Conservation (phyloP, 2,329 filamentous ascomycete genomes). For the Sclerotinia subarctica region DNA sequence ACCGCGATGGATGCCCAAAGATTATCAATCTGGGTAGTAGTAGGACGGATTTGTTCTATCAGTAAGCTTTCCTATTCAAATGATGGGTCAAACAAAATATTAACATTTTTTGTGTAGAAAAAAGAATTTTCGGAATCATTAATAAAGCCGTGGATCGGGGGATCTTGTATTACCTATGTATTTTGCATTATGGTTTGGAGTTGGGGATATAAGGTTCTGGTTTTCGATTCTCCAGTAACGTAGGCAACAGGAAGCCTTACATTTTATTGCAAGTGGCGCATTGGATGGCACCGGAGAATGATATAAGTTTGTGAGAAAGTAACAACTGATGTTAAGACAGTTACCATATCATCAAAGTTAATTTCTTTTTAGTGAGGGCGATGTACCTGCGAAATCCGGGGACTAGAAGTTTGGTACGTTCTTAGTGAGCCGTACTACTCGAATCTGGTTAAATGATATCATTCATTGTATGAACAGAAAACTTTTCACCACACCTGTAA, state of each 20-base stretch:
- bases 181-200: conserved; percentile 12
- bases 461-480: not conserved
- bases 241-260: not conserved
- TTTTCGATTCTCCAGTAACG: conserved; percentile 2
- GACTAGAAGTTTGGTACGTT: not conserved
- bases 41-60: conserved; percentile 73
- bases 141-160: conserved; percentile 19
- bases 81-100: conserved; percentile 34
- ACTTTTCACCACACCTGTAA: not conserved
- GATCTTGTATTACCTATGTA: conserved; percentile 18
- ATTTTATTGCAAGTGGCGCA: not conserved
- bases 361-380: not conserved
- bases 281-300: not conserved
- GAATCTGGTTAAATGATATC: not conserved
- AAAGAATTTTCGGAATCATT: conserved; percentile 65
- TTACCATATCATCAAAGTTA: not conserved
- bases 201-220: conserved; percentile 1
- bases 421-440: conserved; percentile 5
- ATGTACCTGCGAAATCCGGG: not conserved
- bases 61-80: conserved; percentile 22
- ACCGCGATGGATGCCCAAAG: conserved; percentile 96
- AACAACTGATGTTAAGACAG: not conserved
- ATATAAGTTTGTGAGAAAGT: not conserved
- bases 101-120: conserved; percentile 47
- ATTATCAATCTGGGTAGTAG: conserved; percentile 98